These are phyloP conservation scores for Rhodamnia argentea DNA, from an alignment of 345 rosid genomes.

Conservation along the genomic window DNA sequence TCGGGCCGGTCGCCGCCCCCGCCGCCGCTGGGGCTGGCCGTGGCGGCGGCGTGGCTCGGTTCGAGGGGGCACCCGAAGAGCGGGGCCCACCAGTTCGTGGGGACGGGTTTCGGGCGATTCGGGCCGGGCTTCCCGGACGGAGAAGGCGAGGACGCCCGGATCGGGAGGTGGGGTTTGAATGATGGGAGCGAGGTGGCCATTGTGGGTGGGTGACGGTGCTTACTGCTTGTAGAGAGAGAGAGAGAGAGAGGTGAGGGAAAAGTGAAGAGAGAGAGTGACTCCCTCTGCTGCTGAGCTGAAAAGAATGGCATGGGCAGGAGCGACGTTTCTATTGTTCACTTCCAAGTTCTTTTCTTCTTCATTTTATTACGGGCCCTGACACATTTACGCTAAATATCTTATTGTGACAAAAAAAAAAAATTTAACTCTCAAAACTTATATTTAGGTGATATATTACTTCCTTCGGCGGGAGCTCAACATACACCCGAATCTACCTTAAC, in stretches of 20 bases:
- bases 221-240: neutral
- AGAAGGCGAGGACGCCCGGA: neutral
- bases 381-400: no score
- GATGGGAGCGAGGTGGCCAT: neutral
- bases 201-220: neutral
- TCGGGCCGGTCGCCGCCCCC: neutral
- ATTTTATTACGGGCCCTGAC: no score
- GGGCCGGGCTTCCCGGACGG: neutral
- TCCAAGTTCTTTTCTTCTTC: neutral
- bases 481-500: no score
- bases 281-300: neutral
- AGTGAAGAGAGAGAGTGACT: neutral
- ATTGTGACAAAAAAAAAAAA: no score
- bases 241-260: neutral
- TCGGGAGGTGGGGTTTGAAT: neutral
- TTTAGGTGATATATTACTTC: no score
- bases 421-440: no score
- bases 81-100: slow-evolving; percentile 27
- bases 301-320: neutral
- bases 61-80: slow-evolving; percentile 21
- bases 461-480: no score
- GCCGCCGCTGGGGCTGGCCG: neutral
- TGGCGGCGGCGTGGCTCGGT: slow-evolving; percentile 1
- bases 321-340: neutral
- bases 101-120: neutral